phyloP scores from a whole-genome alignment of 2,329 filamentous ascomycete species.

The Hypoxylon sp. region DNA sequence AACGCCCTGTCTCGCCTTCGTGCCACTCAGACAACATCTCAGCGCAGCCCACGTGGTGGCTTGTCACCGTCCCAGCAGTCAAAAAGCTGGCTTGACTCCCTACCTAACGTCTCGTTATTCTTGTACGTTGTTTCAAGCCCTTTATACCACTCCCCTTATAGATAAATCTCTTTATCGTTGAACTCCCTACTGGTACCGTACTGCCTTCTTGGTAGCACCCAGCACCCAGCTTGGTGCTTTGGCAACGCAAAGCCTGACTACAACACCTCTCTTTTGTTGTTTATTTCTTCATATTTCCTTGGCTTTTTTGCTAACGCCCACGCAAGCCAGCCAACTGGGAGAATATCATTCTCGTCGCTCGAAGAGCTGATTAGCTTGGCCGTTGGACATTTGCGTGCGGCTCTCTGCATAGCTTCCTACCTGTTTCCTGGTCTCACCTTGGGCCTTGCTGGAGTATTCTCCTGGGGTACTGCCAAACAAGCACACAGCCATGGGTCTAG shows the following conservation, averaged over 20 bases:
- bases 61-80: not conserved
- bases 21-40: not conserved
- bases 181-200: not conserved
- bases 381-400: not conserved
- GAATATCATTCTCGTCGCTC: not conserved
- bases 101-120: not conserved
- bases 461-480: not conserved
- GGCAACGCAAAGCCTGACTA: not conserved
- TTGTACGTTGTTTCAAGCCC: conserved; percentile 11
- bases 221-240: no score
- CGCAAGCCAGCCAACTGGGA: not conserved
- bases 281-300: not conserved
- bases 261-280: not conserved
- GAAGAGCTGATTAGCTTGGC: not conserved
- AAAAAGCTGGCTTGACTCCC: not conserved
- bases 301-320: not conserved
- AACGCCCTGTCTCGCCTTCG: not conserved
- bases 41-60: not conserved
- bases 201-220: not conserved
- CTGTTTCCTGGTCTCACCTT: not conserved
- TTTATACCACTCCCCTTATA: not conserved
- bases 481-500: conserved; percentile 62
- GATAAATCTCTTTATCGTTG: not conserved
- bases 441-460: not conserved
- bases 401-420: not conserved